Evolutionary conservation across 148 eudicot species (phyloP), one percentile per base, ranked within the genome.

Genomic region (Fallopia convolvulus): DNA sequence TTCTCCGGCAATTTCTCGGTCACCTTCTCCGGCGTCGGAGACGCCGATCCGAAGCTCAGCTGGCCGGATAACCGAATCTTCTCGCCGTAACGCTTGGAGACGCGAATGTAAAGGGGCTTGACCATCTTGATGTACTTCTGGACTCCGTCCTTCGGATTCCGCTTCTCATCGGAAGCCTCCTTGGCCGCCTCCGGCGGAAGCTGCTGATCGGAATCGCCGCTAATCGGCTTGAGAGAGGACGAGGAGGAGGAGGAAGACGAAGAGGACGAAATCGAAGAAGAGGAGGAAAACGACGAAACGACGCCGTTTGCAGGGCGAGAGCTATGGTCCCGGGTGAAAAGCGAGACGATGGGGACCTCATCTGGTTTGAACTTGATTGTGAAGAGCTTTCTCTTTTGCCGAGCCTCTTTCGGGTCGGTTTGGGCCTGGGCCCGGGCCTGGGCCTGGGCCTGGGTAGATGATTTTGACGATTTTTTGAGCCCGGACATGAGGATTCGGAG

Each of bases 51-150:
- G 2, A 72, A 79, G 53, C 77, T 76, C 18, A 80, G 39, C 56
- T 50, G 82, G 5, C 87, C 81, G 11, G 91, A 63, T 18, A 84
- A 74, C 78, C 81, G 76, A 6, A 83, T 68, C 55, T 86, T 86
- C 46, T 81, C 86, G 0, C 83, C 82, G 80, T 79, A 80, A 36
- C 86, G 80, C 75, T 86, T 90, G 18, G 92, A 83, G 9, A 85
- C 90, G 6, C 88, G 89, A 48, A 91, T 73, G 79, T 90, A 86
- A 11, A 90, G 71, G 11, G 97, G 95, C 74, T 85, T 92, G 55
- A 91, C 89, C 84, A 82, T 84, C 40, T 90, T 90, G 68, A 95
- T 81, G 73, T 95, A 93, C 74, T 82, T 88, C 47, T 87, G 89
- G 82, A 94, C 81, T 79, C 76, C 76, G 8, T 92, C 96, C n/a